Evolutionary conservation across 352 stramenopile genomes (phyloP), one percentile per base, ranked within the genome.

Genomic region (Phytophthora litchii): DNA sequence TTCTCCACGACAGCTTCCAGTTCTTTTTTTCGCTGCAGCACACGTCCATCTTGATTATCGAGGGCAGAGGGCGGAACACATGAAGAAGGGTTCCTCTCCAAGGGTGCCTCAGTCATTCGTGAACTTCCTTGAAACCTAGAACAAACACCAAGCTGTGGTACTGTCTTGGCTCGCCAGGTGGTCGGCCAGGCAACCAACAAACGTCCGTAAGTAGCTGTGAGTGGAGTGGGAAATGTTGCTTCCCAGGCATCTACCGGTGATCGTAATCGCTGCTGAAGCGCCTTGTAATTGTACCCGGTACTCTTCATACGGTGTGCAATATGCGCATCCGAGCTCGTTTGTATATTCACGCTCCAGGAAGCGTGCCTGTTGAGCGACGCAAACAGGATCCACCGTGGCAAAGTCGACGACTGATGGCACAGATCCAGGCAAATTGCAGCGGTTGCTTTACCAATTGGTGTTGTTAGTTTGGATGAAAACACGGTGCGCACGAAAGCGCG

Each of bases 401-500:
- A 5, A 27, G 23, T 27, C 23, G 23, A 5, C 23, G 23, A 27
- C 23, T 27, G 23, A 27, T 27, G 23, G 23, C 23, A n/a, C n/a
- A n/a, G n/a, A n/a, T 27, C 23, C 23, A 27, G 23, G 23, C 23
- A 27, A 27, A 27, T 27, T 27, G 23, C 23, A 27, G 23, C 23
- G 23, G 20, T 48, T 23, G 36, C 36, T 21, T 36, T 48, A 8
- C 36, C 49, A 4, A 25, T 34, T 11, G 49, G 37, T 13, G 49
- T 25, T 11, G 25, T 40, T 4, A 41, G 49, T 23, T 12, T 57
- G 8, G 36, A 48, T 12, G 37, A 48, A 14, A 49, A 48, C 25
- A 48, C 37, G 11, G 37, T 48, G 3, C 40, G 50, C 3, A 59
- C 50, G 10, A 59, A 59, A 42, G 38, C 40, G n/a, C 17, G 50